phyloP scores from a whole-genome alignment of 805 yeast genomes.

The Pichia exigua region DNA sequence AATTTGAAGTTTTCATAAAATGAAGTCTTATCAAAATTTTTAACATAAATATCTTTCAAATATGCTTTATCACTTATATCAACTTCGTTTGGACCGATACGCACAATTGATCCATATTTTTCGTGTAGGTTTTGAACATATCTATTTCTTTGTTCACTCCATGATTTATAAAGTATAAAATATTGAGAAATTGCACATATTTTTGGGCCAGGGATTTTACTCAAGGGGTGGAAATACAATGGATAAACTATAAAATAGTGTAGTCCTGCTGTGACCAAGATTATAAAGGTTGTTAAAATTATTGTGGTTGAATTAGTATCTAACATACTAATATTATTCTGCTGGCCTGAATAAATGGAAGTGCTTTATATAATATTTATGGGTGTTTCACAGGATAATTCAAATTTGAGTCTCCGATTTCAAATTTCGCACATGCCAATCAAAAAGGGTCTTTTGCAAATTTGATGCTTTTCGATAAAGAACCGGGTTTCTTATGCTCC shows the following conservation, averaged over 20 bases:
- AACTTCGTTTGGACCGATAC: constrained; percentile 54
- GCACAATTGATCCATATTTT: constrained; percentile 53
- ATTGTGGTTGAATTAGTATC: neutral
- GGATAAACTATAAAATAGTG: constrained; percentile 33
- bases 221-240: constrained; percentile 39
- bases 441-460: no score
- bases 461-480: no score
- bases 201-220: constrained; percentile 52
- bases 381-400: no score
- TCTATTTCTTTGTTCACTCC: constrained; percentile 41
- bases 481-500: no score
- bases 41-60: constrained; percentile 48
- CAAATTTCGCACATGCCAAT: no score
- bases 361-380: constrained; percentile 25
- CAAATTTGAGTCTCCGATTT: no score
- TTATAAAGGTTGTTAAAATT: neutral
- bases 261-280: constrained; percentile 5
- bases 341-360: constrained; percentile 7
- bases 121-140: constrained; percentile 43
- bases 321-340: no score
- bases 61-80: constrained; percentile 46
- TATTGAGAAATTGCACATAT: constrained; percentile 38
- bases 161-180: constrained; percentile 34
- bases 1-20: constrained; percentile 56
- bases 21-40: constrained; percentile 45